Conservation (phyloP, 2,329 filamentous ascomycete species). For the Trichophaea hybrida region DNA sequence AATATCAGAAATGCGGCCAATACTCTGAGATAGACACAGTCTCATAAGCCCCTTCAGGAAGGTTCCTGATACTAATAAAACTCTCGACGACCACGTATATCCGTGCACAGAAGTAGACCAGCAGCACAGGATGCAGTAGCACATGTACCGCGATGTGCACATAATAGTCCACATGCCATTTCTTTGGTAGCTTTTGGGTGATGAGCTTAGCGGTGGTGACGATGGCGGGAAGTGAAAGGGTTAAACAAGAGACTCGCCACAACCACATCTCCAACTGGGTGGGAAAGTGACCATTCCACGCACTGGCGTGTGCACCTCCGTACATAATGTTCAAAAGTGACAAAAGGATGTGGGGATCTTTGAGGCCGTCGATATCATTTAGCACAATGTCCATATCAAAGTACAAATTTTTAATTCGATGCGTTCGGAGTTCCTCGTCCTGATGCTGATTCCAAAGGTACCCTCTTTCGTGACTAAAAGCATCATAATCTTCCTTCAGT, state of each 20-base stretch:
- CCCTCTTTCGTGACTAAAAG: background rate
- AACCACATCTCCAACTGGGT: background rate
- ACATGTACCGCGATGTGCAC: background rate
- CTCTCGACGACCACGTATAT: conserved; percentile 11
- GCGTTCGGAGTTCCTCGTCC: background rate
- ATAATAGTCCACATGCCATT: conserved; percentile 3
- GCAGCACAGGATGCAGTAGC: background rate
- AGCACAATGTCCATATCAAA: conserved; percentile 1
- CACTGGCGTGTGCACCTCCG: conserved; percentile 1
- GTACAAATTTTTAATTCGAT: conserved; percentile 1
- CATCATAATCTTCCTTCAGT: background rate
- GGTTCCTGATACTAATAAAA: conserved; percentile 13
- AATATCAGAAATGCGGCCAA: conserved; percentile 13
- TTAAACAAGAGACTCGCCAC: conserved; percentile 2
- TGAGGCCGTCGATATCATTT: background rate
- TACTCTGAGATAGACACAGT: conserved; percentile 12
- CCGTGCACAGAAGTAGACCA: conserved; percentile 4
- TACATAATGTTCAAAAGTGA: background rate
- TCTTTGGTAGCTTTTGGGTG: background rate
- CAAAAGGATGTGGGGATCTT: background rate
- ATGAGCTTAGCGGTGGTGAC: background rate
- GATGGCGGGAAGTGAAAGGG: background rate
- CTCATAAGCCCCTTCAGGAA: conserved; percentile 12
- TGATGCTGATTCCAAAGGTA: background rate
- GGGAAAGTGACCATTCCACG: conserved; percentile 7